Base-by-base conservation (phyloP, 2,329 filamentous ascomycete species). In the Neopestalotiopsis sp. region DNA sequence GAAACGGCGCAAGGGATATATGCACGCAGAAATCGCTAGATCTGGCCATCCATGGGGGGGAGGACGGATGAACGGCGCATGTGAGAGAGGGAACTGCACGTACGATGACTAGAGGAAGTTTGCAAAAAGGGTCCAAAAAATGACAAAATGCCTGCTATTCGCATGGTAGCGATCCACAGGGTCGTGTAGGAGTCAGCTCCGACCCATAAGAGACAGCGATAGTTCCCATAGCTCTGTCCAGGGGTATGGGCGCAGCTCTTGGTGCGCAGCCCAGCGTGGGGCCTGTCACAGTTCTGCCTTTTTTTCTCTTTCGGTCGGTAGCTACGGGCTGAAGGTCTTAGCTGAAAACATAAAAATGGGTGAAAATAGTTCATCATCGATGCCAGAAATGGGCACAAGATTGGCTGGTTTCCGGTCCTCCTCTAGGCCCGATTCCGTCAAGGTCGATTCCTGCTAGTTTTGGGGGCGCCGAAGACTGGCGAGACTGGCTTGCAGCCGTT, bases 351-450 rank as follows among this genome's bases (percentile, higher is more conserved):
- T 67, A 32, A 61, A 42, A 59, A 49, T 53, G 56, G 28, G 62
- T 17, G 30, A 57, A 45, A 67, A 62, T 63, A 63, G 66, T 63
- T 30, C 30, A 32, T 45, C 40, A 62, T 67, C 66, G 59, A 45
- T 58, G 42, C 42, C 24, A 45, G 17, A 28, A 62, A 24, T 63
- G 59, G 53, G 38, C 57, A 53, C 28, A 14, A 66, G 38, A 61
- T 40, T 67, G 65, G 34, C 49, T 45, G n/a, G 65, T 64, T 62
- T 56, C 40, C 53, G 65, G 6, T 17, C 24, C 32, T n/a, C 30
- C 20, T 45, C 65, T 61, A 66, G 30, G 12, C 53, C 65, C 65
- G 58, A 59, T 59, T 30, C 40, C 65, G 53, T 49, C 45, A 67
- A 64, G 17, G 34, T 17, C 14, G 12, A 24, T 17, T 61, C 17